Conservation (phyloP, 176 grass and related monocot species). For the Aechmea fasciata region DNA sequence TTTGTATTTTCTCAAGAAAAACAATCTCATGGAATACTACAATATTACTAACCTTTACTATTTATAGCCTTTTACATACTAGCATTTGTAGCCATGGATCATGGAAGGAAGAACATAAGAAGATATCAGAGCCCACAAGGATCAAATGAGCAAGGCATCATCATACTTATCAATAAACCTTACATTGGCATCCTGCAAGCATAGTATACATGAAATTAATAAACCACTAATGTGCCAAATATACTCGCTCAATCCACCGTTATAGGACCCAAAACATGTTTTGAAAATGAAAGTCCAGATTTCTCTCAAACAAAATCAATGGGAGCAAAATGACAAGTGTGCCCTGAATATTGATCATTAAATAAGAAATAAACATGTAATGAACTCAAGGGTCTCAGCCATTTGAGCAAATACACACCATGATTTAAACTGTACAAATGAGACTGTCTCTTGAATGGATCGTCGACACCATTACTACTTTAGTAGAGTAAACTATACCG, state of each 20-base stretch:
- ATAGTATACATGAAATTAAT: background rate
- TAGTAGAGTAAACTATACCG: slow-evolving; percentile 60
- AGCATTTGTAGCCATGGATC: slow-evolving; percentile 33
- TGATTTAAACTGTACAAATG: slow-evolving; percentile 25
- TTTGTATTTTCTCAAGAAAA: no score
- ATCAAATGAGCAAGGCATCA: slow-evolving; percentile 40
- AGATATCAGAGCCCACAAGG: slow-evolving; percentile 46
- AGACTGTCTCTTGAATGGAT: slow-evolving; percentile 23
- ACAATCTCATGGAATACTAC: no score
- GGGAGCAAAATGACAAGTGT: no score
- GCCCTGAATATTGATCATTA: background rate
- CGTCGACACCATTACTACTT: slow-evolving; percentile 44
- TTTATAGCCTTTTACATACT: slow-evolving; percentile 23
- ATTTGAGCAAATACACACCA: slow-evolving; percentile 20
- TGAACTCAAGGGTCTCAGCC: background rate
- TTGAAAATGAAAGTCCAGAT: no score
- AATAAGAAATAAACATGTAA: no score
- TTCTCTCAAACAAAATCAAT: no score
- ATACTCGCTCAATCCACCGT: no score
- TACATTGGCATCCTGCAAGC: slow-evolving; percentile 25
- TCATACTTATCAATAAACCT: slow-evolving; percentile 30
- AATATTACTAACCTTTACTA: no score
- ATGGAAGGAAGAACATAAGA: slow-evolving; percentile 52
- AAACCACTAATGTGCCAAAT: no score
- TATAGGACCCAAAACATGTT: no score